Evolutionary conservation across 495 filamentous ascomycete species (phyloP), one percentile per base, ranked within the genome.

Genomic region (Podospora pseudocomata): DNA sequence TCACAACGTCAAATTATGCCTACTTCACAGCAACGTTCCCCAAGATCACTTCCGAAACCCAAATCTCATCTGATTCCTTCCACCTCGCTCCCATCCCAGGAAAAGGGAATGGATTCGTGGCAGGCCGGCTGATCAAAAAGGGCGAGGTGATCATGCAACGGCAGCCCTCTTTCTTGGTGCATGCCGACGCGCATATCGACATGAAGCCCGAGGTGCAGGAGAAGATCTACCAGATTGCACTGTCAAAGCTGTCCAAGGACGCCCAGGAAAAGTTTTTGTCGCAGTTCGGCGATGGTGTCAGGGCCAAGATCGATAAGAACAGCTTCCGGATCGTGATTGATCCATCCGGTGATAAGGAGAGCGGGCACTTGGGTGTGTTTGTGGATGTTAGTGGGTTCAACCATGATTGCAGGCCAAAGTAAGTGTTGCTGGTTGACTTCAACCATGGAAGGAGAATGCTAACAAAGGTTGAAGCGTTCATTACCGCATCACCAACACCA

Each of bases 381-480:
- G 76, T 77, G 0, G 78, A 80, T 7, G 73, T 81, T 18, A 73
- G 75, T 30, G 70, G 70, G 61, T 67, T 82, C 9, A 82, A 82
- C 64, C 80, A 83, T 58, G 80, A 82, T 64, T 82, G 81, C 49
- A 69, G 80, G 19, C 80, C 81, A 39, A 82, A 82, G 81, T 82
- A 63, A 77, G 79, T 70, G 1, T 34, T 15, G 7, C 11, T 27
- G 9, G 2, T 34, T 16, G 3, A 7, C 15, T 26, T 18, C 16
- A 20, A 11, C 34, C 6, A 49, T 49, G 39, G 15, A 13, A 1
- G 9, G 39, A 3, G 18, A 5, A 30, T 32, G 23, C 30, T 68
- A 39, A 64, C 30, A 58, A n/a, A 16, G n/a, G 18, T 44, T 5
- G 2, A 54, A 82, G 80, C 66, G 49, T 80, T 49, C 76, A 80